phyloP scores from a whole-genome alignment of 208 protist species.

The Acanthamoeba polyphaga region DNA sequence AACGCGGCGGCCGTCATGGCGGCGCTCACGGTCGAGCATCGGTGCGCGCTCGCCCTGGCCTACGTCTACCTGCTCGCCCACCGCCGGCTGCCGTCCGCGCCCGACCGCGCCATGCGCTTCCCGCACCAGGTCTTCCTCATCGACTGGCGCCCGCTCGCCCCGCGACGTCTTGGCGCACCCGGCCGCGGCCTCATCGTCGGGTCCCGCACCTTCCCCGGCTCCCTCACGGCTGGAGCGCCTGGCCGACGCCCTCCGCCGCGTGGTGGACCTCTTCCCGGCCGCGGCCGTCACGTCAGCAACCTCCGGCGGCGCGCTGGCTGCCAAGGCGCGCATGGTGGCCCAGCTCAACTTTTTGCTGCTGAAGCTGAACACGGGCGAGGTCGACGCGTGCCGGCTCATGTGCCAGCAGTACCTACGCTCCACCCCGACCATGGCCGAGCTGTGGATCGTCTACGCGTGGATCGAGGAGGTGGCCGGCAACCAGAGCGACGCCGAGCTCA shows the following conservation, averaged over 20 bases:
- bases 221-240: not conserved
- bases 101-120: conserved; percentile 36
- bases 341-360: conserved; percentile 20
- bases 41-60: not conserved
- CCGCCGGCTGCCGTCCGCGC: not conserved
- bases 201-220: not conserved
- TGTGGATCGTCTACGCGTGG: conserved; percentile 60
- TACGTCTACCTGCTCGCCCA: not conserved
- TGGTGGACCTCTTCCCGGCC: not conserved
- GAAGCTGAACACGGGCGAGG: conserved; percentile 24
- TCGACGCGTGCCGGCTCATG: not conserved
- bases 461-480: conserved; percentile 65
- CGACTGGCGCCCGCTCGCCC: conserved; percentile 8
- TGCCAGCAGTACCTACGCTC: conserved; percentile 63
- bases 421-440: not conserved
- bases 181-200: not conserved
- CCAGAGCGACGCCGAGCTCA: conserved; percentile 7
- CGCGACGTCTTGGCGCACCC: not conserved
- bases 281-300: not conserved
- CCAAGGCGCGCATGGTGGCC: not conserved
- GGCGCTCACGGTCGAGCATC: conserved; percentile 8
- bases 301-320: not conserved
- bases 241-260: not conserved
- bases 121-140: conserved; percentile 44
- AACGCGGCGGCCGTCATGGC: not conserved